These are phyloP conservation scores for Aristolochia californica DNA, from an alignment of 164 flowering plant species.

Conservation along the genomic window DNA sequence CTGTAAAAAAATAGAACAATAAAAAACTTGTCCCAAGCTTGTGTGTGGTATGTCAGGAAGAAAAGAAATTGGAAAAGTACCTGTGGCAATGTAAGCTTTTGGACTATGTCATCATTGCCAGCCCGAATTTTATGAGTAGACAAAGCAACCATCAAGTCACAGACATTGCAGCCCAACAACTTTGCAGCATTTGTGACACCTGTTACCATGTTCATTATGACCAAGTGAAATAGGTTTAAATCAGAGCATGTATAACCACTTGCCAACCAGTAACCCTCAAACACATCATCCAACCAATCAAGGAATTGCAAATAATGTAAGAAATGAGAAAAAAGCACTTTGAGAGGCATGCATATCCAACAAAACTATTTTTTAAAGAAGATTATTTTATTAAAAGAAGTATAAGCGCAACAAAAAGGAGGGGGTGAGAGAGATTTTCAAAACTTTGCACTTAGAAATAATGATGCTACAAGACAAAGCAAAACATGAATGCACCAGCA, in stretches of 20 bases:
- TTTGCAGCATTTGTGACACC: slow-evolving; percentile 62
- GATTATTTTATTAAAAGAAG: no score
- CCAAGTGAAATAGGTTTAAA: neutral
- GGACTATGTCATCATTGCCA: slow-evolving; percentile 51
- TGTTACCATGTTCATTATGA: slow-evolving; percentile 20
- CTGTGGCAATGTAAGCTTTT: slow-evolving; percentile 63
- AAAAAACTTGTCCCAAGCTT: neutral
- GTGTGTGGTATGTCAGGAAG: neutral
- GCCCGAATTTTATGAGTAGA: slow-evolving; percentile 51
- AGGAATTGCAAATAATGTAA: no score
- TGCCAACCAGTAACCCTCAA: no score
- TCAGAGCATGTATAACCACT: neutral
- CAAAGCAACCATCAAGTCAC: slow-evolving; percentile 48
- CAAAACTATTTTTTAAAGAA: no score
- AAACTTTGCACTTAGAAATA: no score
- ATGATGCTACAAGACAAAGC: neutral
- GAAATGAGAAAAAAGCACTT: no score
- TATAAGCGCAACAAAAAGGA: no score
- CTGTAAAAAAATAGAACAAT: slow-evolving; percentile 27
- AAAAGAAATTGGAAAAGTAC: slow-evolving; percentile 19
- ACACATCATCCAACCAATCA: no score
- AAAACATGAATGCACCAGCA: neutral
- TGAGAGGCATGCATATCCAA: no score
- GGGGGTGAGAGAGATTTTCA: no score
- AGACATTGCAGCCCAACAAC: slow-evolving; percentile 57